Evolutionary conservation across 2,329 filamentous ascomycete genomes (phyloP), one percentile per base, ranked within the genome.

Genomic region (Scytalidium lignicola): DNA sequence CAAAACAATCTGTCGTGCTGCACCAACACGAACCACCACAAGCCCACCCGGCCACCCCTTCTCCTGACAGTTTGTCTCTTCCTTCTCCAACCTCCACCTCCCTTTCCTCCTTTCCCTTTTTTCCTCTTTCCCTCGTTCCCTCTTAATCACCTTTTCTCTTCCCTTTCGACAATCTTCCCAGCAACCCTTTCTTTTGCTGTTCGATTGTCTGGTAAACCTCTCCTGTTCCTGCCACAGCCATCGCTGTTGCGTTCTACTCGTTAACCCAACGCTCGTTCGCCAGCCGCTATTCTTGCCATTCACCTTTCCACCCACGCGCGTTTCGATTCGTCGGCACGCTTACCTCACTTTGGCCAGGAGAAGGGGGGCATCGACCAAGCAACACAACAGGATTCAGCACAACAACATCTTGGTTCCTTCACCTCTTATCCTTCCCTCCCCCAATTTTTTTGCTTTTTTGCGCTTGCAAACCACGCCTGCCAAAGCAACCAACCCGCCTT

Each of bases 311-410:
- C 15, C 32, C n/a, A n/a, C 32, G 32, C 32, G 32, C 7, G 32
- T n/a, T 37, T 13, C 32, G 4, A 37, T 37, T 37, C n/a, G 32
- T 37, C 32, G 12, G 32, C 10, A 13, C 32, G 32, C 32, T 17
- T 52, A 48, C 43, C 50, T 54, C 50, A 54, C 46, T 55, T 48
- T 48, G n/a, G 12, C 32, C 32, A 37, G 20, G 51, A 53, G 53
- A 55, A 55, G 49, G 48, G 49, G 49, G 47, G 37, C 43, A 59
- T 61, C 49, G 54, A 50, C 59, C 54, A 54, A 57, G 53, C 58
- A 60, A 59, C 57, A 53, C 54, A 20, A n/a, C 32, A 5, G 15
- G 8, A 37, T 37, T 13, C 39, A 43, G 22, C 47, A 32, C 5
- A 23, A 17, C n/a, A 22, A 46, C 49, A 45, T 41, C 43, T 32